These are phyloP conservation scores for Telopea speciosissima DNA, from an alignment of 177 flowering plant genomes.

Conservation along the genomic window DNA sequence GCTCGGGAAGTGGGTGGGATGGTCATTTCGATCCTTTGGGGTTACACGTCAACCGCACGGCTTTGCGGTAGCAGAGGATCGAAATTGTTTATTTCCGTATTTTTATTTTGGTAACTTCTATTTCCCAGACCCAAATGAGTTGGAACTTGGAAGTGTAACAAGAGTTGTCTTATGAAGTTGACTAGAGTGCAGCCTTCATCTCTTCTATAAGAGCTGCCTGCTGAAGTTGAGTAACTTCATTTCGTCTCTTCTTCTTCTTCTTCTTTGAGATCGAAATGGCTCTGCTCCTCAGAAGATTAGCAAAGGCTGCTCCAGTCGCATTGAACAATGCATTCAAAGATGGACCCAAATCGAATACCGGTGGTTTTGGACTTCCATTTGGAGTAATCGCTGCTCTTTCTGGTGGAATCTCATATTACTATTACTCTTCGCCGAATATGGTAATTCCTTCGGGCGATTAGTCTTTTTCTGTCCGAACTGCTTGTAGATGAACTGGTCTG, in stretches of 20 bases:
- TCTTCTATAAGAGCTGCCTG: no score
- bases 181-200: no score
- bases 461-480: background rate
- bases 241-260: background rate
- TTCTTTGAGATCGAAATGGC: constrained; percentile 42
- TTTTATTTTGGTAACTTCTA: no score
- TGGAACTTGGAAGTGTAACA: no score
- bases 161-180: no score
- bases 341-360: constrained; percentile 22
- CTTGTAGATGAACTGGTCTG: background rate
- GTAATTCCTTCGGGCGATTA: constrained; percentile 22
- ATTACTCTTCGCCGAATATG: constrained; percentile 40
- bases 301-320: constrained; percentile 41
- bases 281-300: constrained; percentile 48
- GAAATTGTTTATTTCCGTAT: no score
- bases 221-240: background rate
- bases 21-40: no score
- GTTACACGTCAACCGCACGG: no score
- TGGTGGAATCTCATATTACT: constrained; percentile 59
- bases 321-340: constrained; percentile 25
- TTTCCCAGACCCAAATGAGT: no score
- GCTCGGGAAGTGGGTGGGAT: no score
- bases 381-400: constrained; percentile 66
- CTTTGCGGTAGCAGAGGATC: no score
- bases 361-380: constrained; percentile 29